Base-by-base conservation (phyloP, 192 early-diverging fungal species). In the Mortierella hygrophila region DNA sequence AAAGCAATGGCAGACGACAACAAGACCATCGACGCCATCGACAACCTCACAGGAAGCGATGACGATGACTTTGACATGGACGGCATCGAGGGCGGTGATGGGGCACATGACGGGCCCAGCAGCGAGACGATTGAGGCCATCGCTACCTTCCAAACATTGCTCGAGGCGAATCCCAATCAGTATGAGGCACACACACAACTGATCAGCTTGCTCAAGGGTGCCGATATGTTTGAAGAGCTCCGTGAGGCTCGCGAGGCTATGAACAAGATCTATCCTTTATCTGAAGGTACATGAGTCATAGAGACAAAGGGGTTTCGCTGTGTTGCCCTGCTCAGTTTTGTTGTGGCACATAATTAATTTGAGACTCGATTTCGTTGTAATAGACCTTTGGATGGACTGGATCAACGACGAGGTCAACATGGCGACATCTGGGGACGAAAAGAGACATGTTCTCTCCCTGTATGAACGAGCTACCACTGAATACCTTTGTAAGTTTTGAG, bases 341-440 rank as follows among this genome's bases (percentile, higher is more conserved):
- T 52, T 15, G 49, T 20, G 49, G 18, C 49, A 52, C 18, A 49
- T 16, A 63, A 65, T 65, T 65, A 65, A 65, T 65, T 63, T 32
- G 8, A 40, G 13, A 32, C n/a, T 15, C 26, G 13, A 32, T 78
- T 71, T 63, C 46, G 13, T 15, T 6, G n/a, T 63, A 35, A 35
- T 86, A 96, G 95, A 89, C 18, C 82, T 96, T 37, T 96, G 94
- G 94, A 47, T 93, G 72, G 92, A 94, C 70, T 95, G 94, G 95
- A 92, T 96, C 68, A 81, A 94, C 42, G 94, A 94, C 76, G 93
- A 94, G 57, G 83, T 85, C 37, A 84, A 83, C 16, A 75, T 91
- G 60, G 91, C 90, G 8, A 72, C 75, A 47, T 89, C 79, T 6
- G 71, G 79, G 70, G 90, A 90, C n/a, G 90, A 92, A 49, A 93